Evolutionary conservation across 805 yeast species (phyloP), one percentile per base, ranked within the genome.

Genomic region (Yamadazyma takamatsuzukensis): DNA sequence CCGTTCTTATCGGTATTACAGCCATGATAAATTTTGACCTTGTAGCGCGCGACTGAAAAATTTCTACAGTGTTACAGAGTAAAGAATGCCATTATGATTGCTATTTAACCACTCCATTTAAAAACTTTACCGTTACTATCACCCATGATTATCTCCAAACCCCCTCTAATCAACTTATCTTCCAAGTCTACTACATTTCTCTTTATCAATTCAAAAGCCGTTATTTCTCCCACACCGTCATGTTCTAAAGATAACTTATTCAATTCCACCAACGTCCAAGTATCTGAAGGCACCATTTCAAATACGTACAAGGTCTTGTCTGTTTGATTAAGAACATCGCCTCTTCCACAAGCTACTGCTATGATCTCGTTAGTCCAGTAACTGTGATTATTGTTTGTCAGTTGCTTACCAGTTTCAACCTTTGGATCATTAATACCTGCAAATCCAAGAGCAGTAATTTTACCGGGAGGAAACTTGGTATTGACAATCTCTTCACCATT

Each of bases 111-210:
- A 8, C 21, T 19, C 40, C 40, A 34, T 25, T 33, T 34, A 18
- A 69, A 70, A 4, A 81, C 68, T 29, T 65, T 56, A 1, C 86
- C 85, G 7, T 49, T 46, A 4, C 59, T 43, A 44, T 78, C 83
- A 3, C 84, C 85, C 18, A 76, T 62, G 6, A 75, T 58, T 17
- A 80, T 43, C 33, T 65, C 70, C 25, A 60, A 32, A 16, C 37
- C 53, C 36, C 54, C 77, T 54, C 61, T 49, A 27, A 43, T 47
- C 30, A 51, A 44, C 48, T 33, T 72, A 13, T 64, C 71, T 18
- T 62, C 64, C 13, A 42, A 30, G 33, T 64, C 68, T 1, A 56
- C 42, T 21, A 53, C 59, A 4, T 49, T 43, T 6, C 41, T 29
- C 34, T 61, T 61, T 29, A 54, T 40, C 17, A 61, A 42, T 32